Evolutionary conservation across 2,329 filamentous ascomycete genomes (phyloP).

Genomic region (Coleophoma crateriformis): DNA sequence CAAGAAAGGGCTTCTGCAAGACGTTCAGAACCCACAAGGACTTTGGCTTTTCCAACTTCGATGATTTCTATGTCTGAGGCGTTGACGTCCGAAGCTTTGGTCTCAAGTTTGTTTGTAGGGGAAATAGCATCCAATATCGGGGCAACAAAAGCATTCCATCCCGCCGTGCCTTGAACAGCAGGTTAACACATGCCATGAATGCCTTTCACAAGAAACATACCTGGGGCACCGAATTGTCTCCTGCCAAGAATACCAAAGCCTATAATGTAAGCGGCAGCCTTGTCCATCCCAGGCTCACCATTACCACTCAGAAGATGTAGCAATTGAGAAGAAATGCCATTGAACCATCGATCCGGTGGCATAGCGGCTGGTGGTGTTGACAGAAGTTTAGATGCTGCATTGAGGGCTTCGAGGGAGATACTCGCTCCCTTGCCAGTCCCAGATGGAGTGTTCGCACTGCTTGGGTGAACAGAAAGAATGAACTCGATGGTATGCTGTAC

Average conservation of each 20-base stretch:
- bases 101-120: slow-evolving; percentile 22
- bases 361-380: slow-evolving; percentile 52
- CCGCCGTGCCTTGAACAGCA: slow-evolving; percentile 27
- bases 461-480: slow-evolving; percentile 61
- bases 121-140: slow-evolving; percentile 50
- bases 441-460: slow-evolving; percentile 13
- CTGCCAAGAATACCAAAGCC: slow-evolving; percentile 62
- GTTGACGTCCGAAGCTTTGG: neutral
- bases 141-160: slow-evolving; percentile 57
- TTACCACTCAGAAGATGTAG: slow-evolving; percentile 55
- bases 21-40: slow-evolving; percentile 35
- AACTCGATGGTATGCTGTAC: slow-evolving; percentile 67
- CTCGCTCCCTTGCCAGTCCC: slow-evolving; percentile 45
- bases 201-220: slow-evolving; percentile 27
- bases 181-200: no score
- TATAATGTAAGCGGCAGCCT: slow-evolving; percentile 56
- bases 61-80: neutral
- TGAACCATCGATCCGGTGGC: slow-evolving; percentile 52
- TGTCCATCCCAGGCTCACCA: slow-evolving; percentile 50
- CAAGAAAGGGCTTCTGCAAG: slow-evolving; percentile 48
- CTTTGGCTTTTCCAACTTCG: slow-evolving; percentile 10
- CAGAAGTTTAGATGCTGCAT: slow-evolving; percentile 56
- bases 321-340: slow-evolving; percentile 54
- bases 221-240: slow-evolving; percentile 58
- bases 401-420: slow-evolving; percentile 64